Evolutionary conservation across 2,329 filamentous ascomycete species (phyloP).

Genomic region (Ascochyta viciae-villosae): DNA sequence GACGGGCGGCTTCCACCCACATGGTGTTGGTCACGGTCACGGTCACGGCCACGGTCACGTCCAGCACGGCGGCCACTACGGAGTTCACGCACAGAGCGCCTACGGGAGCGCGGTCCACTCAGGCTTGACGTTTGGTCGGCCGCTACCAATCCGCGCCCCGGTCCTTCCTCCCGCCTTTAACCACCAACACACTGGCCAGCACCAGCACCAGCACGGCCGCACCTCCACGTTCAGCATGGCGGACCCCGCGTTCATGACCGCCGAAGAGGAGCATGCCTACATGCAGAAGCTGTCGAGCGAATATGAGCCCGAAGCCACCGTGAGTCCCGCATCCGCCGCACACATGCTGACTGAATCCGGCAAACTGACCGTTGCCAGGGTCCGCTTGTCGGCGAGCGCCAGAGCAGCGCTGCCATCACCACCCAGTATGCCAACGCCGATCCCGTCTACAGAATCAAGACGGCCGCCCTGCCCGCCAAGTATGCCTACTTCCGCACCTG

Average conservation of each 20-base stretch:
- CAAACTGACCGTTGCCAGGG: constrained; percentile 64
- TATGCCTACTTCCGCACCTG: constrained; percentile 89
- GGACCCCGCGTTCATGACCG: constrained; percentile 43
- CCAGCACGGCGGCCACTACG: constrained; percentile 29
- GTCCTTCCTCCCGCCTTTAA: constrained; percentile 47
- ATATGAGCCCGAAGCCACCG: constrained; percentile 65
- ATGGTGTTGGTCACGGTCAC: constrained; percentile 18
- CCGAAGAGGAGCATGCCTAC: constrained; percentile 64
- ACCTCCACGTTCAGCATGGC: constrained; percentile 47
- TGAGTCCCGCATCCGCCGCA: constrained; percentile 47
- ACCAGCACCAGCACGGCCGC: constrained; percentile 40
- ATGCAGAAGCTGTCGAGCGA: constrained; percentile 68
- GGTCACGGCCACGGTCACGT: constrained; percentile 15
- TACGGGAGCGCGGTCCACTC: constrained; percentile 34
- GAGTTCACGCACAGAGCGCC: constrained; percentile 33
- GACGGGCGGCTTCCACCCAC: constrained; percentile 34
- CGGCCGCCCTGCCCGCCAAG: constrained; percentile 78
- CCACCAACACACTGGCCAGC: constrained; percentile 44
- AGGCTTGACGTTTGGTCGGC: constrained; percentile 47
- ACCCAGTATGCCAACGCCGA: constrained; percentile 90
- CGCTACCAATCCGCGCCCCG: constrained; percentile 52
- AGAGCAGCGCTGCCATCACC: constrained; percentile 77
- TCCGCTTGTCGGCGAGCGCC: constrained; percentile 79
- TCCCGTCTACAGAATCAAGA: constrained; percentile 84
- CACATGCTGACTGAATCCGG: constrained; percentile 18